A percentile compares a stretch with the other conserved stretches of the same genome.
Conservation (phyloP, 495 filamentous ascomycete species). For the Aspergillus hancockii region DNA sequence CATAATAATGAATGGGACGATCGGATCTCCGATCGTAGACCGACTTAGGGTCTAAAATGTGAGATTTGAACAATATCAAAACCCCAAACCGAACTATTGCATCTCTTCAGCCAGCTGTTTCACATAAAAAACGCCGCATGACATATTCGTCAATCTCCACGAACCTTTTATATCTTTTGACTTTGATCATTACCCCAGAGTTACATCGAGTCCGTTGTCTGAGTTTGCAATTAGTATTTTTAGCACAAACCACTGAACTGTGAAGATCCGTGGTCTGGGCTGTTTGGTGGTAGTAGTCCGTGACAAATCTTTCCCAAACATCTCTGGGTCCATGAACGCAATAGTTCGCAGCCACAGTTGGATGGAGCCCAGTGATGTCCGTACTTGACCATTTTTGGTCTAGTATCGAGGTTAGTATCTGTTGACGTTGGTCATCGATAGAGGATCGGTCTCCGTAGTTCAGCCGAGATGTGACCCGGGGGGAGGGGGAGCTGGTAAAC, state of each 20-base stretch:
- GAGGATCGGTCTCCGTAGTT: slow-evolving; percentile 1
- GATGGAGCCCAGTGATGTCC: neutral
- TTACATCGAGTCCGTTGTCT: neutral
- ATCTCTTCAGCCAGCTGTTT: neutral
- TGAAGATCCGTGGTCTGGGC: neutral
- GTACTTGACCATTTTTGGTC: neutral
- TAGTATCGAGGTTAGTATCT: neutral
- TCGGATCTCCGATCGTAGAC: slow-evolving; percentile 1
- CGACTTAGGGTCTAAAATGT: neutral
- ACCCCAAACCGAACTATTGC: neutral
- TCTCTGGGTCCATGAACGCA: neutral
- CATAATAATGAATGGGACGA: neutral
- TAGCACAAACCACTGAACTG: neutral
- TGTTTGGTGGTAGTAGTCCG: neutral
- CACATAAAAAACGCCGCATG: neutral
- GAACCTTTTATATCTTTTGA: neutral
- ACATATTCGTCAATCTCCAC: neutral
- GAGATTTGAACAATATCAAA: neutral
- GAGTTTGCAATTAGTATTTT: neutral
- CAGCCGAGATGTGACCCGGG: slow-evolving; percentile 2
- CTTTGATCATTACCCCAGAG: neutral
- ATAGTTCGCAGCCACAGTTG: neutral
- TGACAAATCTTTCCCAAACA: neutral
- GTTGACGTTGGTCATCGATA: neutral
- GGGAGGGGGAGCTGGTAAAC: neutral